Evolutionary conservation across 108 stramenopile genomes (phyloP).

Genomic region (Mediolabrus comicus): DNA sequence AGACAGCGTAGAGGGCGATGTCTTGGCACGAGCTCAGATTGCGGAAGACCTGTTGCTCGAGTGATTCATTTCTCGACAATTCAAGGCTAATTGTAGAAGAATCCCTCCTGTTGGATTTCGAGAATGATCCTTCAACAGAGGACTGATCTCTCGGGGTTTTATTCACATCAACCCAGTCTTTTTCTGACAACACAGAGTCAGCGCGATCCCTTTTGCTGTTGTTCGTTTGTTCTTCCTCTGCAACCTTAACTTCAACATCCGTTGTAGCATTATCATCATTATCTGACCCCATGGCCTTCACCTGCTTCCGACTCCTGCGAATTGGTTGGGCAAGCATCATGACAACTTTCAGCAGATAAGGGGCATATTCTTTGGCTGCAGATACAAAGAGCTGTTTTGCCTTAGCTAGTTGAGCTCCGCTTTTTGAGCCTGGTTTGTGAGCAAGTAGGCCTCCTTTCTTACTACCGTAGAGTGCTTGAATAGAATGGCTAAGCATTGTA

Average conservation of each 20-base stretch:
- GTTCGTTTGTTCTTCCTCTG: too few relatives aligned
- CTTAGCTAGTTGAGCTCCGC: conserved; percentile 13
- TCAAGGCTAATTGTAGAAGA: background rate
- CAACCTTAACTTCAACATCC: background rate
- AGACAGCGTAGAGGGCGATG: conserved; percentile 55
- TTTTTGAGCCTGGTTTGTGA: conserved; percentile 25
- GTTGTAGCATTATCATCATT: background rate
- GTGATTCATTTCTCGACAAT: background rate
- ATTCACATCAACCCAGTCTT: conserved; percentile 48
- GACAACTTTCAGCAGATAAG: conserved; percentile 37
- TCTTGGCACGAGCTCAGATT: conserved; percentile 62
- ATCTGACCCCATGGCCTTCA: background rate
- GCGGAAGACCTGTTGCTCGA: conserved; percentile 17
- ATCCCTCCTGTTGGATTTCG: too few relatives aligned
- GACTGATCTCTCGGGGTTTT: conserved; percentile 9
- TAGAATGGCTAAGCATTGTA: conserved; percentile 40
- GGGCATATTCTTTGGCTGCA: conserved; percentile 44
- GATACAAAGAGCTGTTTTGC: conserved; percentile 32
- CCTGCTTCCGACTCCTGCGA: background rate
- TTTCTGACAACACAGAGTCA: conserved; percentile 39
- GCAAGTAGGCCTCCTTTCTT: conserved; percentile 35
- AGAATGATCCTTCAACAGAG: background rate
- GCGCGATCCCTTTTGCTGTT: background rate
- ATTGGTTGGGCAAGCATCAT: conserved; percentile 34
- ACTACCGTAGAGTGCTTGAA: conserved; percentile 49